Evolutionary conservation across 257 asterid genomes (phyloP), one percentile per base, ranked within the genome.

Genomic region (Nicotiana paniculata): DNA sequence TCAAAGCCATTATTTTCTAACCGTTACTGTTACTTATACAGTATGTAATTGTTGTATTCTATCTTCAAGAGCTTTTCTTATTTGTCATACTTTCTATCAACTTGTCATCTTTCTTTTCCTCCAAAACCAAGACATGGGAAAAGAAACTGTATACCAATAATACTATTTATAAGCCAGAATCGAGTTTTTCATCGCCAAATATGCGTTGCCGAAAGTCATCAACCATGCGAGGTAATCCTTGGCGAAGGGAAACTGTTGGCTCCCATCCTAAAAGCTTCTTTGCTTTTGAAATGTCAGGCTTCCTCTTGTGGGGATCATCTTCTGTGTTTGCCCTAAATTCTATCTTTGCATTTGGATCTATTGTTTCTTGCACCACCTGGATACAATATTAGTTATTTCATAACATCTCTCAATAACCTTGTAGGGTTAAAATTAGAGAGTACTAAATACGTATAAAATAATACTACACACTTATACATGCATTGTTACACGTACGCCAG

Each of bases 201-300:
- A 93, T 83, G 13, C 97, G 94, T 85, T 86, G 90, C 46, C 91
- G 88, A 85, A 95, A 95, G 86, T 95, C 96, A 2, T 79, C 81
- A 46, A 95, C 96, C 98, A 95, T 92, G 5, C 85, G 93, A 21
- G 97, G 97, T 81, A 95, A 97, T 16, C 98, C 98, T 4, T 95
- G 93, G n/a, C 88, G 87, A 33, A 95, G 85, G 15, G 96, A 88
- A 9, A 95, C 90, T 0, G 54, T 86, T 5, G 98, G 97, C 66
- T 92, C 90, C 97, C 98, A 95, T 18, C 93, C 92, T 12, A 95
- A 94, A 21, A 89, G 92, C 43, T 86, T 75, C 39, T 93, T 93
- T 8, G 97, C 98, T 91, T 87, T 93, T 0, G 97, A 89, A 66
- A 95, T 93, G 86, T 93, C 97, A 1, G 97, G 98, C 84, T 95